Evolutionary conservation across 805 yeast genomes (phyloP), one percentile per base, ranked within the genome.

Genomic region (Candida xiaguanensis): DNA sequence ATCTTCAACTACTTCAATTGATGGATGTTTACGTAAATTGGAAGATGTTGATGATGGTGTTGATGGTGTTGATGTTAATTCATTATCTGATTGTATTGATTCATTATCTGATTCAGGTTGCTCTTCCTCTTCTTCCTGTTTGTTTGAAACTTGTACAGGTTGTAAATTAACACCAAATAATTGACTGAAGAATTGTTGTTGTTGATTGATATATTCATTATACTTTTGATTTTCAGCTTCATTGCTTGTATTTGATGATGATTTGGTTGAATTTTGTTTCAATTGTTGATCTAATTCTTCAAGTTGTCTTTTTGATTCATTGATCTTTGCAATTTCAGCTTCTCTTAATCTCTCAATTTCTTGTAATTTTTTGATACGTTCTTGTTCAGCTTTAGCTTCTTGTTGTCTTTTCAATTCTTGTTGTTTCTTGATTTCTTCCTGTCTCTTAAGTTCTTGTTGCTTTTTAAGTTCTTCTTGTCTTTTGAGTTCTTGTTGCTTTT

Each of bases 1-100:
- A 39, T 60, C 65, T 44, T 59, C 64, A 30, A 59, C 63, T 42
- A 56, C 64, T 40, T 59, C 63, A 8, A 59, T 25, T 0, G 63
- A 56, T 4, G 67, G 67, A 23, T 42, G 42, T 28, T 28, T 34
- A 4, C 30, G 42, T 14, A 39, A 30, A 20, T 19, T 31, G 9
- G 35, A 24, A 7, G 38, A 29, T 23, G 28, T 11, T 34, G 16
- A 24, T 22, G 11, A 8, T 12, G 25, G 37, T 23, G 31, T 11
- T 8, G 36, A 19, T 24, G 30, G 4, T 18, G 43, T 14, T 17
- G 43, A 34, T n/a, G 27, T 2, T 18, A 23, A 22, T 17, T 37
- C 40, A 8, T n/a, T 16, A 25, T 36, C 39, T 9, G 34, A 37
- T 5, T 19, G 20, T n/a, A 37, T 30, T 24, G 40, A 37, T 3